Percentiles rank a stretch among this genome's conserved stretches.
phyloP scores from a whole-genome alignment of 1,284 basidiomycete species.

The Boletus hoseneyae region DNA sequence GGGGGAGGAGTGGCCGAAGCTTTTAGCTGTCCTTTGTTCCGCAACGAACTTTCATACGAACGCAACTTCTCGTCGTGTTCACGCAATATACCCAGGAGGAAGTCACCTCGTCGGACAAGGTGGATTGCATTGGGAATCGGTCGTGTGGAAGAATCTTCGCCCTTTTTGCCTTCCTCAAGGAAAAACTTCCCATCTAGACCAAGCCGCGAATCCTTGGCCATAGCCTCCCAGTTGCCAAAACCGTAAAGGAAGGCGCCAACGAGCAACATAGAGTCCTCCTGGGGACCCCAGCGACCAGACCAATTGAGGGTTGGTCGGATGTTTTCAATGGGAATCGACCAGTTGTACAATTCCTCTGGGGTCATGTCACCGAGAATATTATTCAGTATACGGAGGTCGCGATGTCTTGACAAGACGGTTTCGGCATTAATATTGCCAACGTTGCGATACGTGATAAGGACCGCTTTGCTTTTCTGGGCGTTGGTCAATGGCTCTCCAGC shows the following conservation, averaged over 20 bases:
- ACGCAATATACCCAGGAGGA: slow-evolving; percentile 83
- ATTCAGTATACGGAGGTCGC: slow-evolving; percentile 88
- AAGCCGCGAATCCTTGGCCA: slow-evolving; percentile 85
- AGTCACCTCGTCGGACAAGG: slow-evolving; percentile 95
- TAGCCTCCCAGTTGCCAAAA: slow-evolving; percentile 96
- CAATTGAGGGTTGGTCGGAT: slow-evolving; percentile 94
- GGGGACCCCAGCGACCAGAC: slow-evolving; percentile 93
- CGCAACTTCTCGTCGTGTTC: slow-evolving; percentile 93
- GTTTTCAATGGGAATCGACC: slow-evolving; percentile 88
- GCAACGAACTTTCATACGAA: slow-evolving; percentile 73
- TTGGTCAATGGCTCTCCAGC: slow-evolving; percentile 84
- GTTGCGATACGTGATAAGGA: slow-evolving; percentile 86
- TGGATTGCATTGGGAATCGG: slow-evolving; percentile 96
- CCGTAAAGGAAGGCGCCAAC: slow-evolving; percentile 94
- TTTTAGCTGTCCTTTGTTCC: slow-evolving; percentile 62
- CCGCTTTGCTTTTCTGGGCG: slow-evolving; percentile 92
- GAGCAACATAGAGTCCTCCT: slow-evolving; percentile 92
- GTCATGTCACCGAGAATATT: slow-evolving; percentile 69
- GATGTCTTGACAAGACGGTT: slow-evolving; percentile 87
- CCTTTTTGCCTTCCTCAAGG: slow-evolving; percentile 94
- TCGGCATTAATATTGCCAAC: slow-evolving; percentile 97
- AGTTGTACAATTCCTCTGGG: slow-evolving; percentile 69
- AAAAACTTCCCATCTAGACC: slow-evolving; percentile 93
- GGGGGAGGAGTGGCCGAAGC: slow-evolving; percentile 69
- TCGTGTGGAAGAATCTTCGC: slow-evolving; percentile 72